phyloP scores from a whole-genome alignment of 1,284 basidiomycete genomes.

The Cutaneotrichosporon sp. region DNA sequence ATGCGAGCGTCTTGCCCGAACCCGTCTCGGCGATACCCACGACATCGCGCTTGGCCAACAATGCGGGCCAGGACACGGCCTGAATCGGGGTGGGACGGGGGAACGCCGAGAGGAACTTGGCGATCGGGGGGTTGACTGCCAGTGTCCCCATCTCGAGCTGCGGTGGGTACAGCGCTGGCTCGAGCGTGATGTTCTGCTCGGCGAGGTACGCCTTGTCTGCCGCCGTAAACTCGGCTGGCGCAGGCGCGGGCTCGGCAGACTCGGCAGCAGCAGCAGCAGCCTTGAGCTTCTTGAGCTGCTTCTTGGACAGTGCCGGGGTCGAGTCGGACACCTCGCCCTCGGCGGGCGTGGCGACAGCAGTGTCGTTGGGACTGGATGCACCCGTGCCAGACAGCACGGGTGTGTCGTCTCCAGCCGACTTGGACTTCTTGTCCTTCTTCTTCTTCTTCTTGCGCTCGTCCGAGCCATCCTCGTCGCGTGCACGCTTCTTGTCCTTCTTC shows the following conservation, averaged over 20 bases:
- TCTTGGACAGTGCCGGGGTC: slow-evolving; percentile 29
- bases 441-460: slow-evolving; percentile 19
- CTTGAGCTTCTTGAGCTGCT: slow-evolving; percentile 45
- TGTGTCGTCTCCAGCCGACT: slow-evolving; percentile 36
- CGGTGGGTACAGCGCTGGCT: slow-evolving; percentile 58
- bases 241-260: slow-evolving; percentile 28
- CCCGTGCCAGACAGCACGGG: slow-evolving; percentile 15
- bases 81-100: slow-evolving; percentile 92
- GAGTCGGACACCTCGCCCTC: slow-evolving; percentile 9
- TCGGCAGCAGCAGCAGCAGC: slow-evolving; percentile 23
- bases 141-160: slow-evolving; percentile 70
- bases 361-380: slow-evolving; percentile 18
- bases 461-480: slow-evolving; percentile 17
- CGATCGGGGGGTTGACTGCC: slow-evolving; percentile 60
- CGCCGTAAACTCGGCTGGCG: slow-evolving; percentile 33
- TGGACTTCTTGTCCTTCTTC: slow-evolving; percentile 43
- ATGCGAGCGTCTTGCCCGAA: slow-evolving; percentile 93
- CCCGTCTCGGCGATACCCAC: slow-evolving; percentile 98
- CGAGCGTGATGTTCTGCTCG: slow-evolving; percentile 70
- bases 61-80: slow-evolving; percentile 89
- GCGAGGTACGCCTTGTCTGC: slow-evolving; percentile 62
- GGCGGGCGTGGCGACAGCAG: slow-evolving; percentile 18
- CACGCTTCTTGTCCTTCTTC: slow-evolving; percentile 36
- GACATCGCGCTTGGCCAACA: slow-evolving; percentile 75
- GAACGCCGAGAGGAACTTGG: slow-evolving; percentile 64